Conservation (phyloP, 2,329 filamentous ascomycete genomes). For the Penicillium griseofulvum region DNA sequence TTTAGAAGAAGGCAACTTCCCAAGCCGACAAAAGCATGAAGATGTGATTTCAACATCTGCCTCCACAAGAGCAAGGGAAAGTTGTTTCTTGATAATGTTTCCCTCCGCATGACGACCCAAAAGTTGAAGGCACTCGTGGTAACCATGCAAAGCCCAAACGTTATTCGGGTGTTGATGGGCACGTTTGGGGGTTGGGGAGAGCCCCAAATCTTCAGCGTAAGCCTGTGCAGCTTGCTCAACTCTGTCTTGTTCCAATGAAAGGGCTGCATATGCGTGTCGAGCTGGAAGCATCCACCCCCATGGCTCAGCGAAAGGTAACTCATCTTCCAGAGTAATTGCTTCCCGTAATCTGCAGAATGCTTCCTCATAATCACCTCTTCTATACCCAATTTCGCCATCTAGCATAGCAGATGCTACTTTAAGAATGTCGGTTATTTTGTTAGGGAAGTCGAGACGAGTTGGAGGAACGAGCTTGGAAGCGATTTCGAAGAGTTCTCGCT, state of each 20-base stretch:
- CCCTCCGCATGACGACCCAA: constrained; percentile 51
- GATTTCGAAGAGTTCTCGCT: constrained; percentile 52
- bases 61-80: constrained; percentile 52
- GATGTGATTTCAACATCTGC: constrained; percentile 59
- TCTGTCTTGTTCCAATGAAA: constrained; percentile 63
- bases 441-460: constrained; percentile 66
- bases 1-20: not conserved
- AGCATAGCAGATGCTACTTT: constrained; percentile 63
- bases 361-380: constrained; percentile 54
- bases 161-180: constrained; percentile 67
- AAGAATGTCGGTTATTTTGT: constrained; percentile 62
- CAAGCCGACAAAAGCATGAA: constrained; percentile 56
- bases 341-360: constrained; percentile 59
- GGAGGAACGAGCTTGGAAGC: constrained; percentile 54
- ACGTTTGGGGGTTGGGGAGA: constrained; percentile 57
- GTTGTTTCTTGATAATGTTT: constrained; percentile 45
- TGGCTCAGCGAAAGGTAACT: constrained; percentile 66
- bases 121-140: constrained; percentile 63
- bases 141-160: constrained; percentile 71
- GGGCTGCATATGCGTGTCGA: constrained; percentile 65
- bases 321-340: constrained; percentile 60
- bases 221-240: constrained; percentile 54
- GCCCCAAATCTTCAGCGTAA: constrained; percentile 61
- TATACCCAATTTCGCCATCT: constrained; percentile 70
- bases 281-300: constrained; percentile 77